phyloP scores from a whole-genome alignment of 768 basidiomycete species.

The Chalciporus pseudorubinellus region DNA sequence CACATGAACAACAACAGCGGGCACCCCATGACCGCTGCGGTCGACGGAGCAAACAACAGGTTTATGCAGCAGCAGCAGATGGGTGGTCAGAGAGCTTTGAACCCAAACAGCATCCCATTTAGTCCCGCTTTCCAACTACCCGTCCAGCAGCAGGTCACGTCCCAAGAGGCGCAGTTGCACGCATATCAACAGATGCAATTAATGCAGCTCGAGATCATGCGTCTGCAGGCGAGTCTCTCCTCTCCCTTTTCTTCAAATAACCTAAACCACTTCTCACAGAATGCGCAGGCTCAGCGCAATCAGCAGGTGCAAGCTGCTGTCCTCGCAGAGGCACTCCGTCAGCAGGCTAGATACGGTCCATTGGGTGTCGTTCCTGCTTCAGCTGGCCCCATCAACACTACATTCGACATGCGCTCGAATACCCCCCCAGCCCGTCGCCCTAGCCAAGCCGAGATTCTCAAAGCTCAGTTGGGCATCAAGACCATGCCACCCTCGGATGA shows the following conservation, averaged over 20 bases:
- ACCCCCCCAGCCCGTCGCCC: slow-evolving; percentile 63
- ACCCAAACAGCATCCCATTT: slow-evolving; percentile 51
- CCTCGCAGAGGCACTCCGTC: slow-evolving; percentile 55
- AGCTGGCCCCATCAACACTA: slow-evolving; percentile 63
- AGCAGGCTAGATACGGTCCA: slow-evolving; percentile 40
- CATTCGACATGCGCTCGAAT: slow-evolving; percentile 64
- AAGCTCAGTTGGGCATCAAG: slow-evolving; percentile 52
- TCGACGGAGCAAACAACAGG: slow-evolving; percentile 64
- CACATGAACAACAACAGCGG: slow-evolving; percentile 31
- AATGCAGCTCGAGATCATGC: slow-evolving; percentile 80
- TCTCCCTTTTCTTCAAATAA: neutral
- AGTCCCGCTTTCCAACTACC: slow-evolving; percentile 40
- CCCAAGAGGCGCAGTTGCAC: slow-evolving; percentile 51
- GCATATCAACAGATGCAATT: slow-evolving; percentile 74
- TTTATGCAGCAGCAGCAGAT: slow-evolving; percentile 69
- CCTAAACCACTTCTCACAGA: slow-evolving; percentile 37
- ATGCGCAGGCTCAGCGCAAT: slow-evolving; percentile 58
- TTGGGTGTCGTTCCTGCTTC: slow-evolving; percentile 51
- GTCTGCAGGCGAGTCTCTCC: slow-evolving; percentile 61
- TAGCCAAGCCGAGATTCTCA: slow-evolving; percentile 65
- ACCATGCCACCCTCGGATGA: slow-evolving; percentile 41
- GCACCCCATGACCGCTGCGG: slow-evolving; percentile 66
- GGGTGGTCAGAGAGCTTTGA: slow-evolving; percentile 47
- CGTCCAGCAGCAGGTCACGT: slow-evolving; percentile 38
- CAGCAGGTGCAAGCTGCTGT: slow-evolving; percentile 70